Evolutionary conservation across 2,329 filamentous ascomycete genomes (phyloP), one percentile per base, ranked within the genome.

Genomic region (Fusarium chaquense): DNA sequence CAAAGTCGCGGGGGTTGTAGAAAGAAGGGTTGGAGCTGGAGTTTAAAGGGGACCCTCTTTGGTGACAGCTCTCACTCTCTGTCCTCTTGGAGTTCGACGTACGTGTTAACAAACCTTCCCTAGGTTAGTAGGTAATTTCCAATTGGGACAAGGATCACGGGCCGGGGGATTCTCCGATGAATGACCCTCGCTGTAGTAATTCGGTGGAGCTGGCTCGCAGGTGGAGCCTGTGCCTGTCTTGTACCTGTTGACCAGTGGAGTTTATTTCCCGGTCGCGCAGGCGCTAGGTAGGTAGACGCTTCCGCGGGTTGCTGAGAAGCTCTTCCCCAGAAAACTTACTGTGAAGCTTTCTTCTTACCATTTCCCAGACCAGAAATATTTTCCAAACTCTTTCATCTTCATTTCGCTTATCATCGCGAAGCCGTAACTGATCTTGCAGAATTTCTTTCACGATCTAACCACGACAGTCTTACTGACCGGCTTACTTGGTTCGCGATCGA

Each of bases 21-120:
- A 71, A 72, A 64, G 69, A 56, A 67, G 66, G 64, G 66, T 64
- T 55, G 47, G 47, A 41, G 52, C 67, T 43, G 43, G 56, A 26
- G 57, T 49, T 56, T 67, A 72, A 71, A 69, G 69, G 69, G 69
- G 65, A 67, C 55, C 65, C 54, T 69, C 67, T 62, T 58, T 28
- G 46, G 60, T 61, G 69, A 62, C 65, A 72, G 65, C 68, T 70
- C 54, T 60, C 61, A 62, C 68, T 70, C 45, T 58, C 61, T 65
- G 61, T 54, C 41, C 61, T 65, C 60, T 65, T 54, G 28, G 28
- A 30, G 28, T 30, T 30, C 28, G 28, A 30, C 40, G 55, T 70
- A 69, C 66, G 66, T 70, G 68, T 71, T 71, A 69, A 68, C 63
- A 69, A 52, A 62, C 35, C 46, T 60, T 30, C 28, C 28, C 28